Evolutionary conservation across 73 alveolate species (phyloP).

Genomic region (Paramecium primaurelia): DNA sequence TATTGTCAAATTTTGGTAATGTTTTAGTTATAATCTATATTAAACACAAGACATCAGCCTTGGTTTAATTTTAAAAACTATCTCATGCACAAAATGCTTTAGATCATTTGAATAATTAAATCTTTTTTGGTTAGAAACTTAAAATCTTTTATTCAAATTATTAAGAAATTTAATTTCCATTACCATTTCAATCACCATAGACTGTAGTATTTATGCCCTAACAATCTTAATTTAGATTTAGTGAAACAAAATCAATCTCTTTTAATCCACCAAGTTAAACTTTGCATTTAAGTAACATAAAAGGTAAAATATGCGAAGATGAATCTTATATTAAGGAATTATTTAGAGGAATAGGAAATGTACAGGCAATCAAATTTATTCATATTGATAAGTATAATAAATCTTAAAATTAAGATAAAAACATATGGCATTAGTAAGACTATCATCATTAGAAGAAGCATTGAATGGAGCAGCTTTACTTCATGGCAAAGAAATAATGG

Average conservation of each 20-base stretch:
- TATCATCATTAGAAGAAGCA: slow-evolving; percentile 59
- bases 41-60: slow-evolving; percentile 36
- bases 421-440: slow-evolving; percentile 55
- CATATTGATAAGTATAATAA: not conserved
- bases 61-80: slow-evolving; percentile 35
- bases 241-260: slow-evolving; percentile 35
- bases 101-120: slow-evolving; percentile 27
- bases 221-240: slow-evolving; percentile 30
- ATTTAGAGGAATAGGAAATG: slow-evolving; percentile 13
- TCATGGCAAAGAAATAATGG: slow-evolving; percentile 58
- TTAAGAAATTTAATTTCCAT: slow-evolving; percentile 18
- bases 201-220: slow-evolving; percentile 32
- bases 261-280: slow-evolving; percentile 50
- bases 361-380: slow-evolving; percentile 27
- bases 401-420: slow-evolving; percentile 5
- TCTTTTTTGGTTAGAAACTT: slow-evolving; percentile 16
- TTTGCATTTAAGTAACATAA: slow-evolving; percentile 45
- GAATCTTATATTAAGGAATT: slow-evolving; percentile 2
- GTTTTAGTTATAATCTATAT: slow-evolving; percentile 22
- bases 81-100: slow-evolving; percentile 50
- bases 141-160: slow-evolving; percentile 55
- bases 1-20: slow-evolving; percentile 60
- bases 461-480: slow-evolving; percentile 56
- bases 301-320: slow-evolving; percentile 10
- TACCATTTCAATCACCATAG: slow-evolving; percentile 21